Evolutionary conservation across 176 grass and related monocot species (phyloP).

Genomic region (Aegilops longissima): DNA sequence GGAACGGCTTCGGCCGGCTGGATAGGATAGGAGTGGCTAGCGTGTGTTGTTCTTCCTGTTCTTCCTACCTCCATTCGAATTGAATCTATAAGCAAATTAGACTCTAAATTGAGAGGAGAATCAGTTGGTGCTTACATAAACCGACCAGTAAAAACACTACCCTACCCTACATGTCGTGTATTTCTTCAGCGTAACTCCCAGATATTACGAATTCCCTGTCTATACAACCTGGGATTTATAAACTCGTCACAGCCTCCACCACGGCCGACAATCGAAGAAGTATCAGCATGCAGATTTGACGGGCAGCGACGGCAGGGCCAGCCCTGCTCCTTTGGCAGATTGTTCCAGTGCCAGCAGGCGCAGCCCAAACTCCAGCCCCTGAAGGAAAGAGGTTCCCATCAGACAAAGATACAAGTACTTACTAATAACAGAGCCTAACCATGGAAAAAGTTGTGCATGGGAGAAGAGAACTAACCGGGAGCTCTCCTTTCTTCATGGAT

Average conservation of each 20-base stretch:
- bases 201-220: not conserved
- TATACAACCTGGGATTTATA: not conserved
- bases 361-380: constrained; percentile 27
- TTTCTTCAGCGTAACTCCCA: not conserved
- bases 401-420: not conserved
- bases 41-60: too few relatives aligned
- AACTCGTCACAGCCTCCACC: not conserved
- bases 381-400: not conserved
- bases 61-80: too few relatives aligned
- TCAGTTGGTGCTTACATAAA: too few relatives aligned
- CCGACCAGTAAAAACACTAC: not conserved
- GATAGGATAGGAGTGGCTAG: too few relatives aligned
- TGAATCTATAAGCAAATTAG: too few relatives aligned
- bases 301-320: not conserved
- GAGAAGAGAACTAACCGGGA: not conserved
- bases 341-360: constrained; percentile 11
- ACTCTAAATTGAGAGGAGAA: too few relatives aligned
- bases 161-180: not conserved
- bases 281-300: constrained; percentile 15
- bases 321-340: not conserved
- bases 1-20: too few relatives aligned
- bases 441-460: not conserved
- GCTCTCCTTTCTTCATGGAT: not conserved
- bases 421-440: not conserved
- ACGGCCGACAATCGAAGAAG: not conserved